Conservation (phyloP, 1,284 basidiomycete genomes). For the Sanguinoderma infundibulare region DNA sequence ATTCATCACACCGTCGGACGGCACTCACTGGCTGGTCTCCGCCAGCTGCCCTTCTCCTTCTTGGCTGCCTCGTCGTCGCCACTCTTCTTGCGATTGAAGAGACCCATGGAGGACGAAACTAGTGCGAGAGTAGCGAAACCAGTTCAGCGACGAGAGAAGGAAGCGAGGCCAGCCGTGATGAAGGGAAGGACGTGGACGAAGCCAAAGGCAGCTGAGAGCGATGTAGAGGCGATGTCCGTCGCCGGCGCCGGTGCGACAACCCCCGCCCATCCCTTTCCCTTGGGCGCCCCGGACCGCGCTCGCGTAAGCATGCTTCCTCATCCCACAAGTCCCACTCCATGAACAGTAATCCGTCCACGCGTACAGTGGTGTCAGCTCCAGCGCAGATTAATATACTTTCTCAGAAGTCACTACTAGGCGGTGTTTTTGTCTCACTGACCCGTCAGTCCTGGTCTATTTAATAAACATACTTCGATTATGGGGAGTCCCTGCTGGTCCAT, state of each 20-base stretch:
- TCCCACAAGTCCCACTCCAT: no score
- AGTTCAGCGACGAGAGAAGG: constrained; percentile 8
- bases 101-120: constrained; percentile 34
- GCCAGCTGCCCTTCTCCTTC: constrained; percentile 89
- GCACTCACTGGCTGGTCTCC: constrained; percentile 84
- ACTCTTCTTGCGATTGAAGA: constrained; percentile 42
- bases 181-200: not conserved
- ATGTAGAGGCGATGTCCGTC: constrained; percentile 2
- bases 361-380: no score
- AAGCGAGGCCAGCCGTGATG: constrained; percentile 12
- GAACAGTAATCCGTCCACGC: no score
- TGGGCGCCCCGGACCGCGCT: no score
- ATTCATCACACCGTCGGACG: constrained; percentile 1
- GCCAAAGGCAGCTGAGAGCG: constrained; percentile 4
- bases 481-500: no score
- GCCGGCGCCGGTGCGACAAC: not conserved
- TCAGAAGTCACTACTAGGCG: no score
- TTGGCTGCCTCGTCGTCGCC: constrained; percentile 42
- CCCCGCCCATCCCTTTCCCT: not conserved
- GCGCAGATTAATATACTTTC: no score
- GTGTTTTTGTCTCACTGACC: no score
- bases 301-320: no score
- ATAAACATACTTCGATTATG: no score
- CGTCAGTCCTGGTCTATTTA: no score
- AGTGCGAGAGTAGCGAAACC: constrained; percentile 10